Evolutionary conservation across 305 asterid genomes (phyloP).

Genomic region (Fraxinus dipetala): DNA sequence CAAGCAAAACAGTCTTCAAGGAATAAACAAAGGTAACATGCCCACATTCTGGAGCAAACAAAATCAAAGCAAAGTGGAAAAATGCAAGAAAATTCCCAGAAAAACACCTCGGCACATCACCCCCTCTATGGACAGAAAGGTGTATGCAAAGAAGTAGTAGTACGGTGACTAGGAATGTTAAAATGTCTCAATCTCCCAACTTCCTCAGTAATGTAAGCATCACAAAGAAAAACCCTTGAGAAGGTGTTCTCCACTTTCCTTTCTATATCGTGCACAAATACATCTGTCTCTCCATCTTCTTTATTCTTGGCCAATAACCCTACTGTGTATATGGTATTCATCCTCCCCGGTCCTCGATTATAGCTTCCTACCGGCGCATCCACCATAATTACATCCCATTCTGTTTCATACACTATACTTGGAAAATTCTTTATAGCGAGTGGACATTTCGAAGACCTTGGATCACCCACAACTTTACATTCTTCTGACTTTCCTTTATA

Average conservation of each 20-base stretch:
- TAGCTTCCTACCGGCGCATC: conserved; percentile 49
- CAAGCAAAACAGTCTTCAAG: not conserved
- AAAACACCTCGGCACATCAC: not conserved
- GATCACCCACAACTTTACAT: conserved; percentile 41
- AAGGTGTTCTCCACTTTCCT: conserved; percentile 25
- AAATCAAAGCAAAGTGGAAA: not conserved
- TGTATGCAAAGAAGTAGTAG: not conserved
- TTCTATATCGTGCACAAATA: conserved; percentile 37
- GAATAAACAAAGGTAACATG: not conserved
- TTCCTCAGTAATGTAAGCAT: conserved; percentile 14
- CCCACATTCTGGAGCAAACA: not conserved
- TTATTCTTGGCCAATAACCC: conserved; percentile 45
- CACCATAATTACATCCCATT: conserved; percentile 60
- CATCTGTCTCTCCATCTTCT: conserved; percentile 47
- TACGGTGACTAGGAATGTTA: conserved; percentile 21
- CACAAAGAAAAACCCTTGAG: conserved; percentile 27
- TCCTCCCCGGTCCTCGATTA: conserved; percentile 41
- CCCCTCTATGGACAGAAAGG: conserved; percentile 25
- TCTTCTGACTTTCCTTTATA: conserved; percentile 21
- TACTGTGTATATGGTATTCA: conserved; percentile 46
- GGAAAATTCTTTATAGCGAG: conserved; percentile 40
- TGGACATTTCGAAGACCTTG: conserved; percentile 40
- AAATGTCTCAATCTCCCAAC: conserved; percentile 21
- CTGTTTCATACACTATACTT: conserved; percentile 36
- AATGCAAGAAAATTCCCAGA: too few species aligned